phyloP scores from a whole-genome alignment of 257 asterid species.

The Plantago major region DNA sequence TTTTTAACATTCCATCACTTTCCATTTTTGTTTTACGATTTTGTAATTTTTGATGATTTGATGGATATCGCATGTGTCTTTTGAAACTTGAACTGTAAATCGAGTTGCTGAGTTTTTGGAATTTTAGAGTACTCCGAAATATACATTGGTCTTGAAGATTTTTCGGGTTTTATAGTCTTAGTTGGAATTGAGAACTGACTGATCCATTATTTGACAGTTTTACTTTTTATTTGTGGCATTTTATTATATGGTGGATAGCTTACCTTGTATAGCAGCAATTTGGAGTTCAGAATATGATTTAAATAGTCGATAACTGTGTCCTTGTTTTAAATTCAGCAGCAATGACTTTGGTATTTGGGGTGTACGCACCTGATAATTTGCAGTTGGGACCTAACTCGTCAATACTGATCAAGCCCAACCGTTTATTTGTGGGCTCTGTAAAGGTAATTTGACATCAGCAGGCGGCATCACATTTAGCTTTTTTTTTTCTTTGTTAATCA shows the following conservation, averaged over 20 bases:
- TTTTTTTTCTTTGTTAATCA: neutral
- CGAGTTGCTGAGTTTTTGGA: too few species aligned
- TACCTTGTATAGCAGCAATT: slow-evolving; percentile 4
- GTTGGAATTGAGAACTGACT: neutral
- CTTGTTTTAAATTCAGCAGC: slow-evolving; percentile 42
- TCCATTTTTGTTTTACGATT: too few species aligned
- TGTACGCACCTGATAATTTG: slow-evolving; percentile 57
- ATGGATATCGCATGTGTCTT: too few species aligned
- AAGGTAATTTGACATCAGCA: slow-evolving; percentile 41
- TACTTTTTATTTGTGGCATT: neutral
- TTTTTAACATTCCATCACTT: too few species aligned
- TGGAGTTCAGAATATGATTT: slow-evolving; percentile 4
- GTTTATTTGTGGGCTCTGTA: slow-evolving; percentile 52
- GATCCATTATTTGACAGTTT: neutral
- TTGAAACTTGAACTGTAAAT: too few species aligned
- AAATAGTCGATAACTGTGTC: neutral
- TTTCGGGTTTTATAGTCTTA: neutral
- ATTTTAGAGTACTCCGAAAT: too few species aligned
- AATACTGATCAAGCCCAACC: slow-evolving; percentile 56
- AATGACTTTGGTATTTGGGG: slow-evolving; percentile 54
- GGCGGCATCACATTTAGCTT: neutral
- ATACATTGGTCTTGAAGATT: neutral
- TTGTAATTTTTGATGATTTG: too few species aligned
- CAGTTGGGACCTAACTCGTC: slow-evolving; percentile 77
- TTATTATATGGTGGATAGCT: neutral